These are phyloP conservation scores for Penicillium glabrum DNA, from an alignment of 2,329 filamentous ascomycete genomes.

Conservation along the genomic window DNA sequence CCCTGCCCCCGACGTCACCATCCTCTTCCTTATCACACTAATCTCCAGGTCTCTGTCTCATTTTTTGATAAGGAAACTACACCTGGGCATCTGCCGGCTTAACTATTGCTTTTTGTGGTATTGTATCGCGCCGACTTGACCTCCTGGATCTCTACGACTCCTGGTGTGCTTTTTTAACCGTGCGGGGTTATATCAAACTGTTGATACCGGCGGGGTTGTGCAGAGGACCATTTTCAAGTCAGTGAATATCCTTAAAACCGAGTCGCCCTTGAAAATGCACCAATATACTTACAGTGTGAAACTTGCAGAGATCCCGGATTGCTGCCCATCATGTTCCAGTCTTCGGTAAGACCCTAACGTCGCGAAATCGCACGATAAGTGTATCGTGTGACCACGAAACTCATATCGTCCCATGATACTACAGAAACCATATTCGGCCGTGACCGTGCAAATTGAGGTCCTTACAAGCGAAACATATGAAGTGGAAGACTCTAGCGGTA, in stretches of 20 bases:
- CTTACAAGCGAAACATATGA: slow-evolving; percentile 87
- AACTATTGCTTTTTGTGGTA: not conserved
- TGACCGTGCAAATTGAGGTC: slow-evolving; percentile 88
- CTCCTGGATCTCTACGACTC: not conserved
- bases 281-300: not conserved
- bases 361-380: slow-evolving; percentile 2
- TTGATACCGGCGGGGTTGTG: not conserved
- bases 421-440: slow-evolving; percentile 85
- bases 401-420: not conserved
- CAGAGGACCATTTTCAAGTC: not conserved
- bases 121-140: not conserved
- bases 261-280: no score
- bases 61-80: not conserved
- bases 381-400: slow-evolving; percentile 4
- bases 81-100: not conserved
- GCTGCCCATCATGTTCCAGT: slow-evolving; percentile 36
- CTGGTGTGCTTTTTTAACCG: slow-evolving; percentile 4
- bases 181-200: slow-evolving; percentile 14
- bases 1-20: slow-evolving; percentile 25
- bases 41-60: slow-evolving; percentile 5
- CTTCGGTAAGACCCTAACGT: slow-evolving; percentile 25
- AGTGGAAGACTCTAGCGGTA: slow-evolving; percentile 86
- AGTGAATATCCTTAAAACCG: not conserved
- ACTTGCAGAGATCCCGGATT: not conserved
- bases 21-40: slow-evolving; percentile 3